phyloP scores from a whole-genome alignment of 1,139 yeast genomes.

The Wickerhamiella infanticola region DNA sequence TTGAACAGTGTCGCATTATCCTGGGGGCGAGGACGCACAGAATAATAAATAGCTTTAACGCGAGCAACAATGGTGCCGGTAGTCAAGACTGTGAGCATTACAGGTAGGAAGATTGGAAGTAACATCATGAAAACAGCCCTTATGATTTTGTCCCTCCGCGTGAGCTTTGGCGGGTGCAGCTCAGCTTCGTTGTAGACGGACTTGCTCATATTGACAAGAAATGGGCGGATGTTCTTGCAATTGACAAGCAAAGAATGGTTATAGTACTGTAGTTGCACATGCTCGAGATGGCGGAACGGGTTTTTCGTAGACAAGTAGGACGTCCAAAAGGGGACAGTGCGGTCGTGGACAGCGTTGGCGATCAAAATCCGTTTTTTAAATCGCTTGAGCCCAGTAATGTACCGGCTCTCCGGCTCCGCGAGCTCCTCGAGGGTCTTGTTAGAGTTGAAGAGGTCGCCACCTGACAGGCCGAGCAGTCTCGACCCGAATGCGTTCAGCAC shows the following conservation, averaged over 20 bases:
- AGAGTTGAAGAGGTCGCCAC: constrained; percentile 51
- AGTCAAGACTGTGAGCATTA: constrained; percentile 9
- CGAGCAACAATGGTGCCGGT: neutral
- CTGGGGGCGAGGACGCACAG: neutral
- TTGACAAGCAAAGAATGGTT: constrained; percentile 3
- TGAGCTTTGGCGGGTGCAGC: constrained; percentile 3
- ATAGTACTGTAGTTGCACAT: constrained; percentile 14
- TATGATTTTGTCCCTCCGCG: constrained; percentile 13
- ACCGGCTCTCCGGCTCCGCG: constrained; percentile 40
- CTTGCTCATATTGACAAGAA: constrained; percentile 18
- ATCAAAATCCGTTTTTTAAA: constrained; percentile 46
- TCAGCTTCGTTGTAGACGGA: constrained; percentile 12
- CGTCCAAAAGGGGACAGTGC: constrained; percentile 44
- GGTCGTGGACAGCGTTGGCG: constrained; percentile 67
- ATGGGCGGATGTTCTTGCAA: constrained; percentile 7
- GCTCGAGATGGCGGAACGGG: constrained; percentile 28
- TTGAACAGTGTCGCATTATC: neutral
- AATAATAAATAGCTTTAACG: neutral
- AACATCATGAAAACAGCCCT: constrained; percentile 9
- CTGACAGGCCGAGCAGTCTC: constrained; percentile 53
- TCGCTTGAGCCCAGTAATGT: constrained; percentile 36
- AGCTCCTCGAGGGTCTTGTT: constrained; percentile 31
- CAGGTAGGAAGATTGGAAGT: constrained; percentile 18
- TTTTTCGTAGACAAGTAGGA: constrained; percentile 33
- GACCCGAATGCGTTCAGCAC: constrained; percentile 46